Percentiles rank a stretch among this genome's conserved stretches.
phyloP scores from a whole-genome alignment of 2,329 filamentous ascomycete species.

The Cladosporium sp. region DNA sequence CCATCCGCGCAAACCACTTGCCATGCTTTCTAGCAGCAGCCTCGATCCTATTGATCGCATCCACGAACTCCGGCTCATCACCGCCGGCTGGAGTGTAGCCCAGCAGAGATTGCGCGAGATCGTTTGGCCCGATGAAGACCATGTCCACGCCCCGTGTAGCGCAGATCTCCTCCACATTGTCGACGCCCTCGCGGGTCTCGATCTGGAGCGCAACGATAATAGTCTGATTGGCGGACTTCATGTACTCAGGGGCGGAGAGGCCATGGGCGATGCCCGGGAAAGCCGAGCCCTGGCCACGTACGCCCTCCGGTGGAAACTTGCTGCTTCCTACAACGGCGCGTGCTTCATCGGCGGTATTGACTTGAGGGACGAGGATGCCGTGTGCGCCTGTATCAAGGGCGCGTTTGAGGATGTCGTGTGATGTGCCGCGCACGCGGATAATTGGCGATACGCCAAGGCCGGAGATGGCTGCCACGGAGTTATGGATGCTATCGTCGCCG shows the following conservation, averaged over 20 bases:
- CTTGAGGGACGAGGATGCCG: conserved; percentile 39
- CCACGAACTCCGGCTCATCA: conserved; percentile 40
- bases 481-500: conserved; percentile 49
- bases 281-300: conserved; percentile 48
- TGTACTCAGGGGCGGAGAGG: conserved; percentile 38
- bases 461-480: conserved; percentile 44
- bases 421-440: conserved; percentile 46
- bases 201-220: conserved; percentile 46
- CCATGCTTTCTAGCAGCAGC: conserved; percentile 54
- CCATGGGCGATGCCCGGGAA: conserved; percentile 54
- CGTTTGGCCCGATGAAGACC: conserved; percentile 37
- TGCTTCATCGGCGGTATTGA: conserved; percentile 16
- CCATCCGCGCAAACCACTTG: conserved; percentile 56
- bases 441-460: conserved; percentile 35
- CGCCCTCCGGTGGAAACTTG: conserved; percentile 50
- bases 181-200: conserved; percentile 36
- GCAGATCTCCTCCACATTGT: conserved; percentile 18
- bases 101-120: conserved; percentile 50
- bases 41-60: conserved; percentile 46
- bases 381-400: conserved; percentile 53
- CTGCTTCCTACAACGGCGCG: conserved; percentile 41
- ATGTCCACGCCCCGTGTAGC: conserved; percentile 7
- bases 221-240: conserved; percentile 46
- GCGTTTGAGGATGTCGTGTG: conserved; percentile 53
- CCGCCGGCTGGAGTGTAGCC: conserved; percentile 36